These are phyloP conservation scores for Meripilus lineatus DNA, from an alignment of 1,284 basidiomycete species.

Conservation along the genomic window DNA sequence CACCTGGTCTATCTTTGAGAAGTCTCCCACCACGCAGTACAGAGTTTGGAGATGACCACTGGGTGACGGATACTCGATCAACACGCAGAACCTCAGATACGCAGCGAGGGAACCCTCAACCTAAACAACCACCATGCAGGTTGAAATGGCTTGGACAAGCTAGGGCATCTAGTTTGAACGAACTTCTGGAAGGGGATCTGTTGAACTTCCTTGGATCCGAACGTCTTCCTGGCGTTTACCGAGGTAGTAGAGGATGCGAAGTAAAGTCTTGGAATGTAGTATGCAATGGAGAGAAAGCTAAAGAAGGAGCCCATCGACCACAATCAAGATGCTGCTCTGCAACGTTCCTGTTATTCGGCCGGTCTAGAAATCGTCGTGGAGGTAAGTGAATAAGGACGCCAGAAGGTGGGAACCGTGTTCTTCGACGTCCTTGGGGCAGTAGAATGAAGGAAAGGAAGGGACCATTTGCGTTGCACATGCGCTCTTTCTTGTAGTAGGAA, in stretches of 20 bases:
- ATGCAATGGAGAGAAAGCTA: constrained; percentile 18
- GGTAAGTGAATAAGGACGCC: no score
- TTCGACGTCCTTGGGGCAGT: no score
- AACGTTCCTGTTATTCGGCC: no score
- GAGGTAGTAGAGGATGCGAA: constrained; percentile 35
- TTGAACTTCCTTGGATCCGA: constrained; percentile 27
- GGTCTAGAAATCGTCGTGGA: no score
- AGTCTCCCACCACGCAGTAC: constrained; percentile 68
- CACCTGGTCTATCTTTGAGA: constrained; percentile 68
- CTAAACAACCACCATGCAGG: constrained; percentile 72
- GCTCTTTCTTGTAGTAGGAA: no score
- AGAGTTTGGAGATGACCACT: constrained; percentile 73
- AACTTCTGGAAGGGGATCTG: constrained; percentile 44
- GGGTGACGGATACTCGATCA: constrained; percentile 1
- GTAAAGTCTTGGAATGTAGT: constrained; percentile 28
- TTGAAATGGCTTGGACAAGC: constrained; percentile 46
- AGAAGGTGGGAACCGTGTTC: no score
- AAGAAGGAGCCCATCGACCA: constrained; percentile 30
- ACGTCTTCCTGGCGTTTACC: constrained; percentile 33
- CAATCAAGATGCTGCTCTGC: no score
- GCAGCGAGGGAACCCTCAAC: constrained; percentile 20
- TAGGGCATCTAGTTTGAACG: constrained; percentile 53
- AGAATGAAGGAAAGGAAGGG: no score
- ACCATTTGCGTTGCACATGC: no score
- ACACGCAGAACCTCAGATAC: background rate